phyloP scores from a whole-genome alignment of 2,329 filamentous ascomycete genomes.

The Hymenoscyphus fraxineus region DNA sequence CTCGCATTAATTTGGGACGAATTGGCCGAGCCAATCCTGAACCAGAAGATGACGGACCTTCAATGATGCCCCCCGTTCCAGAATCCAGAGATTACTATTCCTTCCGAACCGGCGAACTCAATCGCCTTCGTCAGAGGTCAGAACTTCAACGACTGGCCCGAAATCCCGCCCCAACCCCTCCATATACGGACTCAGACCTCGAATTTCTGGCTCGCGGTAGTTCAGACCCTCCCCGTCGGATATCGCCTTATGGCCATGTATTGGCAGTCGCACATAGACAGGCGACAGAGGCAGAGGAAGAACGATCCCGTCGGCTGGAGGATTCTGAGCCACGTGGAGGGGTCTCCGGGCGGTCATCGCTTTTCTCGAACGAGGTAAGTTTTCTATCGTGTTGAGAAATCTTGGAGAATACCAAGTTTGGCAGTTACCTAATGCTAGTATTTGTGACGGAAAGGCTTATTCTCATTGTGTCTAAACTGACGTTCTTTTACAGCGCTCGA shows the following conservation, averaged over 20 bases:
- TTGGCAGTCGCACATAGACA: constrained; percentile 19
- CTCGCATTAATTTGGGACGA: neutral
- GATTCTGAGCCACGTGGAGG: neutral
- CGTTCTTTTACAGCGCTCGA: constrained; percentile 1
- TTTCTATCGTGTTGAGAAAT: neutral
- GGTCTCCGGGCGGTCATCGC: neutral
- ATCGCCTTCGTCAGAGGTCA: constrained; percentile 20
- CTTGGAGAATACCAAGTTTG: neutral
- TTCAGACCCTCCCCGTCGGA: constrained; percentile 17
- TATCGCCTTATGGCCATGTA: constrained; percentile 22
- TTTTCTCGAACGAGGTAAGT: neutral
- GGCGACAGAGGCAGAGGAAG: constrained; percentile 5
- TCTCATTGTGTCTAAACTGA: neutral
- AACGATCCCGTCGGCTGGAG: constrained; percentile 2
- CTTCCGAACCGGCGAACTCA: constrained; percentile 23
- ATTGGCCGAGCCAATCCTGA: constrained; percentile 6
- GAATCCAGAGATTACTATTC: constrained; percentile 29
- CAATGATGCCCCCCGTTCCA: constrained; percentile 31
- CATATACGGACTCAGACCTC: constrained; percentile 25
- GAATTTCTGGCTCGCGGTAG: constrained; percentile 17
- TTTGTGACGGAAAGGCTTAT: neutral
- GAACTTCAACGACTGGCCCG: constrained; percentile 24
- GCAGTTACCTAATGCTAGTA: neutral
- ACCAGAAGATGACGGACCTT: constrained; percentile 23
- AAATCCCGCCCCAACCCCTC: constrained; percentile 25